Conservation (phyloP, 176 grass and related monocot species). For the Eremochloa ophiuroides region DNA sequence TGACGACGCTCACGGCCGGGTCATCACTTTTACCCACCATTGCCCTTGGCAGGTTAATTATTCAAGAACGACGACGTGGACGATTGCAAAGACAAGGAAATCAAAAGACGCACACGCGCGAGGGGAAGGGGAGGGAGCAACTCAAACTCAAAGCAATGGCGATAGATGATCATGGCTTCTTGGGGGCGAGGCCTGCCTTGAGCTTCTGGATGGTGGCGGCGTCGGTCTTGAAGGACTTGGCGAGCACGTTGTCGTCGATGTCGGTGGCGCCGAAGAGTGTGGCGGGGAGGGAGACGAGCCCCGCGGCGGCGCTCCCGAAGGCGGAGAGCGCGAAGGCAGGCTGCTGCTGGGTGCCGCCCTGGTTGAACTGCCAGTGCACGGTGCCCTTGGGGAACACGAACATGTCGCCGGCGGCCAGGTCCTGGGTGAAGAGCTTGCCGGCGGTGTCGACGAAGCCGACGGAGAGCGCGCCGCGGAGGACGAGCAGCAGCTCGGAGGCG, state of each 20-base stretch:
- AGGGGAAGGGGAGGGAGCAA: no score
- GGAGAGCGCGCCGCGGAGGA: constrained; percentile 37
- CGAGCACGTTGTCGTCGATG: constrained; percentile 3
- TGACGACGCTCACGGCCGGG: neutral
- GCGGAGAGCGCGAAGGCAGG: constrained; percentile 9
- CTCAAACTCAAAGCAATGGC: neutral
- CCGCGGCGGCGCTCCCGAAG: constrained; percentile 8
- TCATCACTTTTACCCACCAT: neutral
- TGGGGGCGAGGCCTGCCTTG: neutral
- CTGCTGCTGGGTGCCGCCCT: neutral
- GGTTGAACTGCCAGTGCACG: constrained; percentile 59
- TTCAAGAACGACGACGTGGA: neutral
- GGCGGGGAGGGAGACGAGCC: neutral
- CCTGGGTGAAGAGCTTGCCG: constrained; percentile 25
- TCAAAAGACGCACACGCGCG: neutral
- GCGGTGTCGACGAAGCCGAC: constrained; percentile 50
- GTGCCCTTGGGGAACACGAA: constrained; percentile 52
- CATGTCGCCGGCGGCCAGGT: constrained; percentile 27
- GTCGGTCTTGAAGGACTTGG: constrained; percentile 38
- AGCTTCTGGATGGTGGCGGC: constrained; percentile 16
- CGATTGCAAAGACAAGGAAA: neutral
- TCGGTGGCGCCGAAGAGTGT: constrained; percentile 30
- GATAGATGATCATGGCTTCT: neutral
- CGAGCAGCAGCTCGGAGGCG: constrained; percentile 45
- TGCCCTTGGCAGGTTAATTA: neutral